Evolutionary conservation across 1,284 basidiomycete genomes (phyloP).

Genomic region (Ceratobasidium sp.): DNA sequence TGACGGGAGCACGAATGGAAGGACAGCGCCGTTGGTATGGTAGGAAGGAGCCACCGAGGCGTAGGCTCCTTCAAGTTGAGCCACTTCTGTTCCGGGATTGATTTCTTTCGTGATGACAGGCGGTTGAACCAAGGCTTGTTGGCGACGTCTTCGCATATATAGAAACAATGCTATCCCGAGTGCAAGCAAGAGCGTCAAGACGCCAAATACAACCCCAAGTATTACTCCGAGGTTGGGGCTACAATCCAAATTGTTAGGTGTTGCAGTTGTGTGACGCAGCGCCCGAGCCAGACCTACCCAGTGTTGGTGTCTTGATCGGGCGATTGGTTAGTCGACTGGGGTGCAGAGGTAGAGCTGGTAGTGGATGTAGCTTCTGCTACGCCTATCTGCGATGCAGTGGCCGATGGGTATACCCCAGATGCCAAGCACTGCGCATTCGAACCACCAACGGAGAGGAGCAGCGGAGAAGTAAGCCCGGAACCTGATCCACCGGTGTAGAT

Average conservation of each 20-base stretch:
- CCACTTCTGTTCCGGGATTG: neutral
- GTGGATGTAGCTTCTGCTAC: conserved; percentile 7
- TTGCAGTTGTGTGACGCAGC: too few relatives aligned
- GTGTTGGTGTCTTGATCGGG: too few relatives aligned
- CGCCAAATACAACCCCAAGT: conserved; percentile 8
- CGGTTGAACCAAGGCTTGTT: neutral
- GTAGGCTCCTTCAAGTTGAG: neutral
- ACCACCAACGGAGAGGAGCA: conserved; percentile 8
- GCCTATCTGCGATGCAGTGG: conserved; percentile 22
- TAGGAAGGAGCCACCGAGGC: neutral
- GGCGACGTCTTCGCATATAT: conserved; percentile 1
- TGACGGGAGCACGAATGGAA: conserved; percentile 13
- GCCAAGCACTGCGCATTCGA: neutral
- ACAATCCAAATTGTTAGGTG: neutral
- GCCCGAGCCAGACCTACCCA: too few relatives aligned
- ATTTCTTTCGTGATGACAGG: conserved; percentile 3
- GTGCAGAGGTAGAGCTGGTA: too few relatives aligned
- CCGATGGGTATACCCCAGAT: conserved; percentile 9
- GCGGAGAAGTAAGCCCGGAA: neutral
- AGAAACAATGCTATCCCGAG: conserved; percentile 3
- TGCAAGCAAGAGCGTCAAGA: neutral
- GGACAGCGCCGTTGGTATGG: neutral
- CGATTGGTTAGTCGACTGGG: too few relatives aligned
- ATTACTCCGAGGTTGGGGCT: conserved; percentile 20
- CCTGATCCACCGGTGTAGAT: conserved; percentile 7